These are phyloP conservation scores for Dipodascopsis uninucleata DNA, from an alignment of 805 yeast species.

Conservation along the genomic window DNA sequence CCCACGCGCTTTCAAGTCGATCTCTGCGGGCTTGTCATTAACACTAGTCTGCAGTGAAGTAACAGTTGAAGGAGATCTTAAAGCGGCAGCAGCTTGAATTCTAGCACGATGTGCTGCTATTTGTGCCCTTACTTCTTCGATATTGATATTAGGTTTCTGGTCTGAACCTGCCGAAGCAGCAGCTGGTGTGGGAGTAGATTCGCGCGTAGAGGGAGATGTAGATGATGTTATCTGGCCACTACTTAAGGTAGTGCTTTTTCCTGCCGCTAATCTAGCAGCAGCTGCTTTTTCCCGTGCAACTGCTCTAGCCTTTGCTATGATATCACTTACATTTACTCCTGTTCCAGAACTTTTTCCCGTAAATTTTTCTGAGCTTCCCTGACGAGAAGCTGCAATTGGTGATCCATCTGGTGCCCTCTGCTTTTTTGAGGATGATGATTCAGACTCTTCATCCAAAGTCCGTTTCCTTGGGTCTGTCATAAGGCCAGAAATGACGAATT, in stretches of 20 bases:
- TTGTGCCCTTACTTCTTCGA: constrained; percentile 22
- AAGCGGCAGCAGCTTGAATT: constrained; percentile 16
- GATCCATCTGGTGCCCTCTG: constrained; percentile 21
- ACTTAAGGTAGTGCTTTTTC: constrained; percentile 10
- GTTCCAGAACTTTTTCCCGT: constrained; percentile 1
- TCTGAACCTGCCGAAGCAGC: constrained; percentile 3
- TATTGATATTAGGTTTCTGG: constrained; percentile 7
- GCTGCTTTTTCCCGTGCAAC: constrained; percentile 17
- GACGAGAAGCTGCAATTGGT: constrained; percentile 8
- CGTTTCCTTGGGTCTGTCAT: constrained; percentile 20
- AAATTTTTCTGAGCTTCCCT: not conserved
- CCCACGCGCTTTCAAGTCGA: constrained; percentile 19
- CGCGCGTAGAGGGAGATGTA: constrained; percentile 3
- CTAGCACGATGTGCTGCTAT: constrained; percentile 22
- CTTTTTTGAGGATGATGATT: constrained; percentile 16
- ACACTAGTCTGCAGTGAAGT: constrained; percentile 1
- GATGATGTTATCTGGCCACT: too few relatives aligned
- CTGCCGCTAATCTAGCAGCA: constrained; percentile 14
- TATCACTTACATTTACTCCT: constrained; percentile 10
- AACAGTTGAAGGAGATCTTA: constrained; percentile 1
- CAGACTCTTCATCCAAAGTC: constrained; percentile 4
- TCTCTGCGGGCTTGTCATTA: too few relatives aligned
- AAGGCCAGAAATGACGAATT: too few relatives aligned
- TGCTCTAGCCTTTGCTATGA: constrained; percentile 18
- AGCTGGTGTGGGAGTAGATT: constrained; percentile 3